phyloP scores from a whole-genome alignment of 257 asterid genomes.

The Salvia splendens region DNA sequence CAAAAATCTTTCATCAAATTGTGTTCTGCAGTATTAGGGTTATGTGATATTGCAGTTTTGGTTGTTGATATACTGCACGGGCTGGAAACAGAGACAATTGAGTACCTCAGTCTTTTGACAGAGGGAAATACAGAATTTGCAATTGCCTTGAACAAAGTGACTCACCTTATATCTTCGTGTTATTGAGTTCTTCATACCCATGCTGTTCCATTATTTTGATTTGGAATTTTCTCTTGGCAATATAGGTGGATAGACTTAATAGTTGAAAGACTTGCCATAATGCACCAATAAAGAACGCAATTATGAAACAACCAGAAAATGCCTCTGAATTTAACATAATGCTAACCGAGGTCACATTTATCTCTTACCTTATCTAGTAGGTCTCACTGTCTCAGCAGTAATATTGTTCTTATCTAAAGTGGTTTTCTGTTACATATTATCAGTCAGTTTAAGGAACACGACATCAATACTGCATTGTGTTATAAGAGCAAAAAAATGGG shows the following conservation, averaged over 20 bases:
- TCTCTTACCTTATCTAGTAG: too few species aligned
- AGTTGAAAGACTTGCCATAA: conserved; percentile 77
- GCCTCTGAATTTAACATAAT: conserved; percentile 73
- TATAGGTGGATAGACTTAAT: conserved; percentile 90
- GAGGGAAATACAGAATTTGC: conserved; percentile 89
- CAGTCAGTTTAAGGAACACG: conserved; percentile 87
- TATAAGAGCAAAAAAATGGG: conserved; percentile 88
- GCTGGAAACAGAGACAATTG: conserved; percentile 96
- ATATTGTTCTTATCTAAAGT: conserved; percentile 30
- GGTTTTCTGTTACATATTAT: conserved; percentile 50
- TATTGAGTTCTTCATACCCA: conserved; percentile 1
- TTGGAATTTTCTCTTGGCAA: conserved; percentile 15
- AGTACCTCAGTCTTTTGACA: too few species aligned
- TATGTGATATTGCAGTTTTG: conserved; percentile 93
- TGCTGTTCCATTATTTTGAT: conserved; percentile 13
- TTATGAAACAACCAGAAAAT: conserved; percentile 76
- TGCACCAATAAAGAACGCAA: conserved; percentile 78
- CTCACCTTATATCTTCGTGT: conserved; percentile 22
- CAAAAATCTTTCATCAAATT: conserved; percentile 91
- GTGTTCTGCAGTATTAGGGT: conserved; percentile 94
- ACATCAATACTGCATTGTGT: conserved; percentile 85
- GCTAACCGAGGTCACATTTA: conserved; percentile 58
- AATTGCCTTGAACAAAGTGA: conserved; percentile 92
- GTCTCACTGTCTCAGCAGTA: conserved; percentile 12
- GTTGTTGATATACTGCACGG: conserved; percentile 99